Conservation (phyloP, 2,329 filamentous ascomycete species). For the Sporothrix humicola region DNA sequence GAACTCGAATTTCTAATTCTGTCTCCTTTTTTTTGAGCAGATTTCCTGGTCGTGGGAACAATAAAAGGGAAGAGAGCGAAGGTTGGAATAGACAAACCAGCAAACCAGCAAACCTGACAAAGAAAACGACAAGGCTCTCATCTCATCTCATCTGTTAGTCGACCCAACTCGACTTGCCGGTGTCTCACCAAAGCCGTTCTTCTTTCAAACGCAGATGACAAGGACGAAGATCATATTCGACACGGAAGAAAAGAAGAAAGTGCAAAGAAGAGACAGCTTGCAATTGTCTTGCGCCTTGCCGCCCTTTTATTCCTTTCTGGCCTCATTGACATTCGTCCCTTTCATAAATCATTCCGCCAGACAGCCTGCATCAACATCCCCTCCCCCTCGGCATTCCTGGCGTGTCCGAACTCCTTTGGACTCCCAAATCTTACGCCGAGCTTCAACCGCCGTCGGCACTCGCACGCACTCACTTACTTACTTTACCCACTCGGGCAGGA, state of each 20-base stretch:
- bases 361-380: neutral
- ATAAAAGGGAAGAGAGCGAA: conserved; percentile 3
- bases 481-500: neutral
- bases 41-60: neutral
- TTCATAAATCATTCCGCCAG: neutral
- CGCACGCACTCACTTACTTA: neutral
- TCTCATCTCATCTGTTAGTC: neutral
- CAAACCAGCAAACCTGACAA: neutral
- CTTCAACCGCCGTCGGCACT: neutral
- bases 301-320: neutral
- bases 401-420: conserved; percentile 16
- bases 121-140: conserved; percentile 16
- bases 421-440: conserved; percentile 11
- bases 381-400: conserved; percentile 29
- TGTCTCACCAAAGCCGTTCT: neutral
- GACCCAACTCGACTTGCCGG: no score
- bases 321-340: neutral
- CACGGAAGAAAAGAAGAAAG: neutral
- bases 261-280: neutral
- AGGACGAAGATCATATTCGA: neutral
- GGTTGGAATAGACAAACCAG: no score
- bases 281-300: neutral
- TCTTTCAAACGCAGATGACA: neutral
- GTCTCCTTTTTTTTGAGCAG: neutral
- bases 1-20: neutral